These are phyloP conservation scores for Tagetes erecta DNA, from an alignment of 129 eudicot genomes.

Conservation along the genomic window DNA sequence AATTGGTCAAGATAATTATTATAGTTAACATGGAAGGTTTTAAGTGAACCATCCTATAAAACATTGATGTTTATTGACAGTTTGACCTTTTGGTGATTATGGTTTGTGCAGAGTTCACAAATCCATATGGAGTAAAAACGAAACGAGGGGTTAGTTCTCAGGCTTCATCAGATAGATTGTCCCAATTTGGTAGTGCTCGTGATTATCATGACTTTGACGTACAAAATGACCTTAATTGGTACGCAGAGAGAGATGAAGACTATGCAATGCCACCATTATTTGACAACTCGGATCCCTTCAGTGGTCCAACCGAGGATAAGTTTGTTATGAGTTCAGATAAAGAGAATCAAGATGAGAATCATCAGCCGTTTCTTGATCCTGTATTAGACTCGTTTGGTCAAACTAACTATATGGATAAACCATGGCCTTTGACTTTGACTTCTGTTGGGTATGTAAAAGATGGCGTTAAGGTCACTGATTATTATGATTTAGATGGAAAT, in stretches of 20 bases:
- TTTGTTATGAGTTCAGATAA: constrained; percentile 57
- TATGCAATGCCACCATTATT: constrained; percentile 59
- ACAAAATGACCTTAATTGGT: constrained; percentile 84
- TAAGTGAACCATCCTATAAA: neutral
- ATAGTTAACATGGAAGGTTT: neutral
- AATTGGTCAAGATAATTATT: neutral
- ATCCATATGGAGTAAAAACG: constrained; percentile 74
- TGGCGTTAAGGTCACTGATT: constrained; percentile 42
- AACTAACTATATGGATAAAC: constrained; percentile 36
- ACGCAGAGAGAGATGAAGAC: constrained; percentile 82
- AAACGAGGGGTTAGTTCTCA: constrained; percentile 54
- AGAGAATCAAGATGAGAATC: constrained; percentile 39
- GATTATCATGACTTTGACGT: constrained; percentile 90
- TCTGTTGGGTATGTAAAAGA: constrained; percentile 41
- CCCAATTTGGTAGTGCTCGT: constrained; percentile 89
- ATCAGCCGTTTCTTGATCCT: constrained; percentile 38
- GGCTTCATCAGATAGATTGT: constrained; percentile 76
- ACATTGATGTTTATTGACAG: constrained; percentile 13
- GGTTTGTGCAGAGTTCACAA: constrained; percentile 72
- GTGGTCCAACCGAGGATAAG: constrained; percentile 84
- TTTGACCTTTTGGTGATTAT: constrained; percentile 13
- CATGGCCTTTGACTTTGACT: constrained; percentile 44
- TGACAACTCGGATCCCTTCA: constrained; percentile 48
- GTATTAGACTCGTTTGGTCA: constrained; percentile 36
- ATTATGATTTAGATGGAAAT: constrained; percentile 37